Conservation (phyloP, 768 basidiomycete genomes). For the Lentinula detonsa region DNA sequence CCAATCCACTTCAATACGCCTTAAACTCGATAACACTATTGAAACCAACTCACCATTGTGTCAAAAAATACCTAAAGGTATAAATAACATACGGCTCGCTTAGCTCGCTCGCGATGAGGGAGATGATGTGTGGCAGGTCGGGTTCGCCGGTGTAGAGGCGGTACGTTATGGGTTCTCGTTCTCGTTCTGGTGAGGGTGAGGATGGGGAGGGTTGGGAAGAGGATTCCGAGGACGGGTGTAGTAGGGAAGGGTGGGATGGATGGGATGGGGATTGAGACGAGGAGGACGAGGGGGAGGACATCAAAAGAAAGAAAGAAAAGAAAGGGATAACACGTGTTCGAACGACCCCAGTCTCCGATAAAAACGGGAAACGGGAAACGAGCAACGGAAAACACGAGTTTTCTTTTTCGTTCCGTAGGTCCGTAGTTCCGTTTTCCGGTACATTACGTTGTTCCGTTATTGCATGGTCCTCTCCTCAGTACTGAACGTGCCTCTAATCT, state of each 20-base stretch:
- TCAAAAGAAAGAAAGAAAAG: no score
- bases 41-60: conserved; percentile 72
- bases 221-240: not conserved
- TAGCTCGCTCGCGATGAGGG: conserved; percentile 84
- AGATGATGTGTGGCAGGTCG: conserved; percentile 80
- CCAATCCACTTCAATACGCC: not conserved
- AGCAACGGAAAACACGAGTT: no score
- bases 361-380: not conserved
- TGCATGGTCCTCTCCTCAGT: no score
- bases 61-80: conserved; percentile 94
- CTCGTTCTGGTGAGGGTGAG: no score
- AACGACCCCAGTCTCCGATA: not conserved
- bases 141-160: conserved; percentile 71
- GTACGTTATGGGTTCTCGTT: conserved; percentile 40
- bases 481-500: no score
- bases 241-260: conserved; percentile 1
- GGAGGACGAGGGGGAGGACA: no score
- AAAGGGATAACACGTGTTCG: no score
- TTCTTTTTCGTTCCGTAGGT: no score
- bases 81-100: conserved; percentile 96
- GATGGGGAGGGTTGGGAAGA: no score
- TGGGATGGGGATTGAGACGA: no score
- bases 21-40: not conserved
- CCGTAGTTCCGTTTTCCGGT: no score
- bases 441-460: no score